Base-by-base conservation (phyloP, 2,329 filamentous ascomycete species). In the Cordyceps militaris region DNA sequence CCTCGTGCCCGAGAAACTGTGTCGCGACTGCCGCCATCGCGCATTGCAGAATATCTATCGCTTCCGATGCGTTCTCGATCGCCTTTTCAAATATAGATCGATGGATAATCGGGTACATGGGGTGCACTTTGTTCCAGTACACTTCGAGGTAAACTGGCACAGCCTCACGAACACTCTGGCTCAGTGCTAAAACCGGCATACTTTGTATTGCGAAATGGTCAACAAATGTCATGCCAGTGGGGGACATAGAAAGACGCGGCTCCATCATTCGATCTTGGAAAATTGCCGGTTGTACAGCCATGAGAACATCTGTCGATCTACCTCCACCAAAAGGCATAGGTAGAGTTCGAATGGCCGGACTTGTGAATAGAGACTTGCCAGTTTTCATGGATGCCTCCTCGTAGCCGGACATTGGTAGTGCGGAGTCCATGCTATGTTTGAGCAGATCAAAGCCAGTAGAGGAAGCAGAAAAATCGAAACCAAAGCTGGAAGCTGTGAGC, bases 1-100 rank as follows among this genome's bases (percentile, higher is more conserved):
- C 77, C 66, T 73, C 73, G 64, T 72, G 69, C 50, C 71, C 67
- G 55, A 81, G 68, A 60, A 74, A 77, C 63, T 83, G 79, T 23
- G 79, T 77, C 47, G 77, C 80, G 30, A 83, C 66, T n/a, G 80
- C 80, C 23, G 79, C 80, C 80, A 83, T 82, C 59, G 79, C 78
- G 60, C 74, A 81, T 14, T 70, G 74, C 47, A 83, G 69, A 43
- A 78, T 68, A 55, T 79, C 75, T 7, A 67, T 36, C 28, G 71
- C 67, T 55, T 77, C 74, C 4, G 69, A 67, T 8, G 60, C 59
- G 26, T 56, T 61, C 11, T 62, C 63, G 6, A 64, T 60, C 19
- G 68, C 67, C 26, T 68, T 70, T 57, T 79, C 75, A 42, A 78
- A 74, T 14, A 73, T 75, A 23, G 69, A 66, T 58, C 72, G 73